Evolutionary conservation across 768 basidiomycete genomes (phyloP), one percentile per base, ranked within the genome.

Genomic region (Rhizopogon vesiculosus): DNA sequence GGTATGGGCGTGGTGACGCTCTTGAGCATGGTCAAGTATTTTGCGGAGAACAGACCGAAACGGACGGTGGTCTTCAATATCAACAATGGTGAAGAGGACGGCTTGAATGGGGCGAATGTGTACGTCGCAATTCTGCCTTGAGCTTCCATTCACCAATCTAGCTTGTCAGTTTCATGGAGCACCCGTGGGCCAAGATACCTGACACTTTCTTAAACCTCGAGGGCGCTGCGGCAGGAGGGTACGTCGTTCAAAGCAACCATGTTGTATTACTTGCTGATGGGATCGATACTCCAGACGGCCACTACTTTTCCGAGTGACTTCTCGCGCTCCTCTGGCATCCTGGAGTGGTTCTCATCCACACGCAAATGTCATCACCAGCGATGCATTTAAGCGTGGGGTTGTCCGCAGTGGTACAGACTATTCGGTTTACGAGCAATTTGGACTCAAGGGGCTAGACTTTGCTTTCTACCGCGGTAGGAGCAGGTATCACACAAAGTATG

Each of bases 51-150:
- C 41, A 72, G 76, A 7, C 81, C 81, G 1, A 69, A 72, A 42
- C 76, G 83, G 40, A 88, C 87, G 0, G 85, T 85, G 6, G 69
- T 93, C 3, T 91, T 93, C 74, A 90, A 92, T 62, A 79, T 91
- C 66, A 93, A 93, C 67, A 92, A 93, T 57, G 91, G 86, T 1
- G 91, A 93, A 64, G 91, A 93, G 62, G 83, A 89, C 65, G 80
- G 84, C 35, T 66, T 92, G 59, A 78, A 86, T 57, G 91, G 91
- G 22, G 86, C 89, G 7, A 84, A 84, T 63, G 74, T 77, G 80
- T 89, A 66, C 59, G 74, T 68, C 49, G 50, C 53, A 54, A 45
- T 50, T 45, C 65, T 67, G 5, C 9, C 12, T 5, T 45, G 1
- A 12, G 9, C 5, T 29, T 42, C 7, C 6, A 18, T 10, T 43